phyloP scores from a whole-genome alignment of 1,284 basidiomycete species.

The Ustilago esculenta region DNA sequence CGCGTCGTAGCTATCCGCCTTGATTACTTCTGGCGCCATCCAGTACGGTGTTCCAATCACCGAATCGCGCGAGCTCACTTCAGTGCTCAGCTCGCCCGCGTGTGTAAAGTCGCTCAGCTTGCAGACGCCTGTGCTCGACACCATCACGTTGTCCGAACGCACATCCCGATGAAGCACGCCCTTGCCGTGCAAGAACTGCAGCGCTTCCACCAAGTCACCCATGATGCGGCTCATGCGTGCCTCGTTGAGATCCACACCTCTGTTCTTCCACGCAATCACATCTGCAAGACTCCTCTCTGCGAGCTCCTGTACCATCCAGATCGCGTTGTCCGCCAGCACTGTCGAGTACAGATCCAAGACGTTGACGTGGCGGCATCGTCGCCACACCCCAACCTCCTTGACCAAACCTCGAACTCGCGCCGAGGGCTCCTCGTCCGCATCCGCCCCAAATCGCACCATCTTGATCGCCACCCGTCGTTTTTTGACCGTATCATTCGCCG shows the following conservation, averaged over 20 bases:
- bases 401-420: slow-evolving; percentile 36
- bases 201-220: slow-evolving; percentile 44
- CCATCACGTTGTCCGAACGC: slow-evolving; percentile 55
- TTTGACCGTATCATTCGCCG: slow-evolving; percentile 32
- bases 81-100: slow-evolving; percentile 40
- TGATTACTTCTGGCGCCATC: slow-evolving; percentile 64
- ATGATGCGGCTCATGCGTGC: slow-evolving; percentile 51
- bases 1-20: slow-evolving; percentile 48
- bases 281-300: slow-evolving; percentile 54
- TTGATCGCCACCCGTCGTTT: slow-evolving; percentile 52
- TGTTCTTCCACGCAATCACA: slow-evolving; percentile 44
- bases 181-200: slow-evolving; percentile 48
- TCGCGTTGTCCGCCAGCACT: slow-evolving; percentile 28
- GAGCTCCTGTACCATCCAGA: slow-evolving; percentile 60
- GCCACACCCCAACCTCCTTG: slow-evolving; percentile 54
- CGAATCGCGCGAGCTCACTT: slow-evolving; percentile 23
- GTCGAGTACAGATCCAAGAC: slow-evolving; percentile 48
- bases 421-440: slow-evolving; percentile 34
- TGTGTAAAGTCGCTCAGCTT: slow-evolving; percentile 60
- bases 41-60: slow-evolving; percentile 61
- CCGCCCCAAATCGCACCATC: slow-evolving; percentile 30
- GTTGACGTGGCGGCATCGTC: slow-evolving; percentile 43
- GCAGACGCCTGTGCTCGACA: slow-evolving; percentile 45
- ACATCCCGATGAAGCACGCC: slow-evolving; percentile 54
- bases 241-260: slow-evolving; percentile 40